Evolutionary conservation across 2,329 filamentous ascomycete species (phyloP).

Genomic region (Boeremia lycopersici): DNA sequence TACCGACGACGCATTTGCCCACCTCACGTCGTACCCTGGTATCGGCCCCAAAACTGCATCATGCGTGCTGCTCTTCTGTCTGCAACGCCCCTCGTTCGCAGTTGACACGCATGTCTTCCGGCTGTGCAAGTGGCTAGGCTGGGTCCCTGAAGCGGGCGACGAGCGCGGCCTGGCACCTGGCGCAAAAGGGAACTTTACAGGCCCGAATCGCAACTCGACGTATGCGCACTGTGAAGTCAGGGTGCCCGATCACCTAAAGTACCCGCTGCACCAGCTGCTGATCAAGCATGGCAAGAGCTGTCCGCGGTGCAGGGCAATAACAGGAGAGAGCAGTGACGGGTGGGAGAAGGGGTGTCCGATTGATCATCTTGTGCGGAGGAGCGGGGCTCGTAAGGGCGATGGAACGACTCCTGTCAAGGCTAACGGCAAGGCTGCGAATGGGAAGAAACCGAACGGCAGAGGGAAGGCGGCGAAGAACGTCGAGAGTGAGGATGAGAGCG

Average conservation of each 20-base stretch:
- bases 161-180: conserved; percentile 37
- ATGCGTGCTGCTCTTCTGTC: conserved; percentile 68
- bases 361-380: conserved; percentile 65
- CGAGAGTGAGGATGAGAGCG: conserved; percentile 33
- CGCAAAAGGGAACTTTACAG: conserved; percentile 50
- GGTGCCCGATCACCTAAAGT: conserved; percentile 67
- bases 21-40: conserved; percentile 64
- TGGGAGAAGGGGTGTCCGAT: conserved; percentile 71
- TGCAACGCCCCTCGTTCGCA: conserved; percentile 67
- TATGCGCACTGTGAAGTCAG: conserved; percentile 66
- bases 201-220: conserved; percentile 57
- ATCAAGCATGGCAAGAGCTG: conserved; percentile 68
- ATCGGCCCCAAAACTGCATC: conserved; percentile 71
- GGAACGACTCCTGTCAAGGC: conserved; percentile 17
- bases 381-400: conserved; percentile 59
- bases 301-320: conserved; percentile 65
- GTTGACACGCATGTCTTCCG: conserved; percentile 72
- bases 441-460: conserved; percentile 19
- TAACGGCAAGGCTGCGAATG: conserved; percentile 18
- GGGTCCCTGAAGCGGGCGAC: conserved; percentile 59
- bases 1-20: conserved; percentile 62
- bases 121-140: conserved; percentile 65
- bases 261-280: conserved; percentile 66
- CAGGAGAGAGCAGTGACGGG: conserved; percentile 63
- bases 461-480: conserved; percentile 19